Base-by-base conservation (phyloP, 768 basidiomycete species). In the Naganishia onofrii region DNA sequence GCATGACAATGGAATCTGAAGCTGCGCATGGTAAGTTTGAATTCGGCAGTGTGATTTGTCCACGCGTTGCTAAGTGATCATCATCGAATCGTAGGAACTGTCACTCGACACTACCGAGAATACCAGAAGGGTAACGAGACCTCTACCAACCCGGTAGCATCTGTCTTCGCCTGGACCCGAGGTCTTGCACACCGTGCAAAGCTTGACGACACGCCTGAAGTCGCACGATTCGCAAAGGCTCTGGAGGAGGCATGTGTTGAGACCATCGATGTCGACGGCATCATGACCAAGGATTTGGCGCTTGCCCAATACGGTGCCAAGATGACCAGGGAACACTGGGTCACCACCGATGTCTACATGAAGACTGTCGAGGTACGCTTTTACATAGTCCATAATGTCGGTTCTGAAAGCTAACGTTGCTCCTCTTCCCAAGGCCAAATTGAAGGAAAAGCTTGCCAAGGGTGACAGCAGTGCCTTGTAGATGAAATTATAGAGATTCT, bases 251-350 rank as follows among this genome's bases (percentile, higher is more conserved):
- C 91, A 23, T 97, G 96, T 77, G 85, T 95, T 1, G 92, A 96
- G 82, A 88, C 91, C 19, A 96, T 97, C 73, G 91, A 96, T 79
- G 78, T 85, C 75, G 93, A 97, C 76, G 89, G 89, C 0, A 77
- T 97, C 66, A 97, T 97, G 94, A 96, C 93, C 70, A 96, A 97
- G 86, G 95, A 98, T 83, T 84, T 98, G 58, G 95, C 95, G 34
- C 84, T 98, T 28, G 89, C 92, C 1, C 96, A 97, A 78, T 89
- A 97, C 76, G 94, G 94, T 44, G 90, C 90, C 85, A 80, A 86
- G 73, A 81, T 95, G 91, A 87, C 89, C 84, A 85, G 94, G 75
- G 92, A 93, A 76, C 90, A 97, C 82, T 98, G 93, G 92, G 95
- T 96, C n/a, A 82, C 93, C 29, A 97, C 93, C 3, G 88, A 92